Base-by-base conservation (phyloP, 306 rosid species). In the Cyamopsis tetragonoloba region DNA sequence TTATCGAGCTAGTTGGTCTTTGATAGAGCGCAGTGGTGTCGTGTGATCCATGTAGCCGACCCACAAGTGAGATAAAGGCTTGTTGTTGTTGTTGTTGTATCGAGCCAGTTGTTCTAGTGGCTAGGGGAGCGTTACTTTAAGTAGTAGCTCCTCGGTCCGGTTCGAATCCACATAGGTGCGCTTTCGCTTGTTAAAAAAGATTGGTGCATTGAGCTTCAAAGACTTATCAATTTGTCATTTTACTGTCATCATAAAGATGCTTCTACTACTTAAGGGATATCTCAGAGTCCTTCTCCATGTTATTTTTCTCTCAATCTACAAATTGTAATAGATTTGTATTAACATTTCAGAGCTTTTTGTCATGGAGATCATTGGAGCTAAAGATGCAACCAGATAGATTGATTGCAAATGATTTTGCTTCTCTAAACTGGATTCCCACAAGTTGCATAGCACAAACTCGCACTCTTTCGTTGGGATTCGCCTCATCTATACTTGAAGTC, bases 291-390 rank as follows among this genome's bases (percentile, higher is more conserved):
- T 38, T 73, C 39, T 31, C 7, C 18, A 22, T 66, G 59, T 59
- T 44, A 27, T 44, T 46, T 34, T 48, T 26, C 13, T 6, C 49
- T 38, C 22, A 5, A 46, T 53, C 58, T 22, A 14, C 35, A 46
- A 31, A 22, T 19, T 60, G 37, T 61, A 37, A 66, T 14, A 18
- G 3, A 17, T 19, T 62, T 75, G 5, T 58, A 37, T 68, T 41
- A 17, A 55, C 31, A 39, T 72, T 74, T 77, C 74, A 70, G 59
- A 54, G 66, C 62, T 38, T 72, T 76, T 72, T 68, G 44, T 44
- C 27, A 22, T 67, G 71, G 64, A 61, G 82, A 64, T 72, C 23
- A 76, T 59, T 35, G 74, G 54, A 57, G 81, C 74, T 61, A 51
- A 71, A 71, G 64, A 44, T 82, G 77, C 66, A 18, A 41, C 43